These are phyloP conservation scores for Russula emetica DNA, from an alignment of 768 basidiomycete genomes.

Conservation along the genomic window DNA sequence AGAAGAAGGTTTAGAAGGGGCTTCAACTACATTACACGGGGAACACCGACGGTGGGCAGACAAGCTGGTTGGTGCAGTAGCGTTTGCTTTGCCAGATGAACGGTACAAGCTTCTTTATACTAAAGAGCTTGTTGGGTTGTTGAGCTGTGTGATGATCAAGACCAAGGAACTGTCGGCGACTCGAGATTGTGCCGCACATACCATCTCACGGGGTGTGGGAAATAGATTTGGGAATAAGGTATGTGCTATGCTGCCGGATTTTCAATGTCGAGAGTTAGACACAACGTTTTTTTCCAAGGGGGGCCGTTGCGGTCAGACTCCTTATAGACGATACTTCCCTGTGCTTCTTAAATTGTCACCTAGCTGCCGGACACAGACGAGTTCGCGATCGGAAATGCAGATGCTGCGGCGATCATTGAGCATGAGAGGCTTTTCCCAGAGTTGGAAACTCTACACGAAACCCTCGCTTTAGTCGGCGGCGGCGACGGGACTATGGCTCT, in stretches of 20 bases:
- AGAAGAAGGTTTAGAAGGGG: conserved; percentile 58
- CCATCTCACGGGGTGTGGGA: conserved; percentile 88
- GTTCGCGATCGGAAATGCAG: conserved; percentile 79
- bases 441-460: conserved; percentile 46
- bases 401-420: conserved; percentile 84
- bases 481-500: conserved; percentile 91
- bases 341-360: conserved; percentile 95
- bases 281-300: conserved; percentile 43
- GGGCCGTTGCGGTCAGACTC: conserved; percentile 85
- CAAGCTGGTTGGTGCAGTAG: conserved; percentile 65
- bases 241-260: conserved; percentile 22
- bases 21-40: conserved; percentile 80
- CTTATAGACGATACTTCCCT: conserved; percentile 89
- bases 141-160: conserved; percentile 74
- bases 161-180: conserved; percentile 54
- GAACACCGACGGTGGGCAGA: conserved; percentile 91
- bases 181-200: conserved; percentile 68
- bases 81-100: conserved; percentile 61
- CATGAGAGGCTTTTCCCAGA: conserved; percentile 63
- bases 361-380: conserved; percentile 90
- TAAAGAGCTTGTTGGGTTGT: conserved; percentile 87
- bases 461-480: conserved; percentile 75
- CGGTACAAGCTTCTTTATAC: conserved; percentile 79
- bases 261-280: neutral
- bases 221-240: conserved; percentile 97